phyloP scores from a whole-genome alignment of 371 early-diverging fungal genomes.

The Haplosporangium sp. region DNA sequence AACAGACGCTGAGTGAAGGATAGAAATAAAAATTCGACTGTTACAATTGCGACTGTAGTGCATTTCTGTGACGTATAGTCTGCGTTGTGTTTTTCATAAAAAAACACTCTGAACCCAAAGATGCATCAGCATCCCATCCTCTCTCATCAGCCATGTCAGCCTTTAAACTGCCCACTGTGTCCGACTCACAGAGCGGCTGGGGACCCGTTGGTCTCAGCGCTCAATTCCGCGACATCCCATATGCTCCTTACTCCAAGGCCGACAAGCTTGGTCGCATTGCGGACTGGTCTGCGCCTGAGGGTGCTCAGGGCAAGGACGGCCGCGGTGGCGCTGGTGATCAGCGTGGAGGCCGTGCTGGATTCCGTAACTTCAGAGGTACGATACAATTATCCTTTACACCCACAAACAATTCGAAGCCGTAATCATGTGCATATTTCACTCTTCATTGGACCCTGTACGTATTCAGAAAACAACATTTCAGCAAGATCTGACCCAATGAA shows the following conservation, averaged over 20 bases:
- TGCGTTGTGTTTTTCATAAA: not conserved
- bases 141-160: slow-evolving; percentile 9
- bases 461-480: not conserved
- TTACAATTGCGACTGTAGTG: not conserved
- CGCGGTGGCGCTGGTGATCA: slow-evolving; percentile 67
- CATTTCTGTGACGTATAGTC: not conserved
- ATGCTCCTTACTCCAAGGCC: slow-evolving; percentile 94
- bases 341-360: slow-evolving; percentile 68
- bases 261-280: slow-evolving; percentile 95
- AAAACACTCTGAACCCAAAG: not conserved
- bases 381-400: not conserved
- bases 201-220: slow-evolving; percentile 76
- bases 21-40: not conserved
- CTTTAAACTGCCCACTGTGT: slow-evolving; percentile 77
- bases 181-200: slow-evolving; percentile 82
- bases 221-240: slow-evolving; percentile 90
- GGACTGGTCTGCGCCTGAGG: slow-evolving; percentile 87
- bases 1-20: not conserved
- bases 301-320: slow-evolving; percentile 65
- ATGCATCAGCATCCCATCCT: not conserved
- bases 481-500: too few relatives aligned
- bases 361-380: slow-evolving; percentile 73
- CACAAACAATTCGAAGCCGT: not conserved
- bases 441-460: not conserved
- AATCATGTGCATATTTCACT: not conserved